A percentile compares a stretch with the other conserved stretches of the same genome.
Evolutionary conservation across 805 yeast species (phyloP).

Genomic region (Lachancea cidri): DNA sequence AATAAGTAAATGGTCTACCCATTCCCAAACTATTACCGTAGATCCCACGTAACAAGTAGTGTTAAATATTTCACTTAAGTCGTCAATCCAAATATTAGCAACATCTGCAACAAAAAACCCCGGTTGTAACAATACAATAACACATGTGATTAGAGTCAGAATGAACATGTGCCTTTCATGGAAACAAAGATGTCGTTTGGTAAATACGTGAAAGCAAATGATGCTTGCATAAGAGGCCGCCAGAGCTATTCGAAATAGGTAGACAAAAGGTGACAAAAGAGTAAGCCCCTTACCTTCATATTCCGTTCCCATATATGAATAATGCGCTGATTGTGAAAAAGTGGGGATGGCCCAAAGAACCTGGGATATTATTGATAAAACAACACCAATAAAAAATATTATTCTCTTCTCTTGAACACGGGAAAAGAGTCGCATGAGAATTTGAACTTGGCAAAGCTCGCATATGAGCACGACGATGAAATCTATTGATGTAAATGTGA

Average conservation of each 20-base stretch:
- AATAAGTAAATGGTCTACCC: slow-evolving; percentile 63
- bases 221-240: slow-evolving; percentile 64
- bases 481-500: slow-evolving; percentile 50
- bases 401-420: slow-evolving; percentile 64
- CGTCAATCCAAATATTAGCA: slow-evolving; percentile 68
- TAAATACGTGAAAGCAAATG: slow-evolving; percentile 49
- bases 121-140: slow-evolving; percentile 55
- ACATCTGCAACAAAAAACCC: slow-evolving; percentile 74
- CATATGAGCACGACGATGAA: slow-evolving; percentile 52
- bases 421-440: slow-evolving; percentile 60
- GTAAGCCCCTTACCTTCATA: slow-evolving; percentile 38
- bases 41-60: slow-evolving; percentile 66
- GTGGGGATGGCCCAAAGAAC: slow-evolving; percentile 66
- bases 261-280: slow-evolving; percentile 67
- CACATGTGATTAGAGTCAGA: slow-evolving; percentile 49
- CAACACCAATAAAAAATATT: slow-evolving; percentile 53
- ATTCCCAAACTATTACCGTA: slow-evolving; percentile 79
- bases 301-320: not conserved
- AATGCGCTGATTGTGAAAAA: slow-evolving; percentile 31
- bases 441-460: slow-evolving; percentile 66
- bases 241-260: slow-evolving; percentile 65
- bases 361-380: slow-evolving; percentile 52
- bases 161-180: slow-evolving; percentile 43
- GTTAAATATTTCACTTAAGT: slow-evolving; percentile 67
- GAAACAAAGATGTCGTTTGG: slow-evolving; percentile 48